Evolutionary conservation across 2,329 filamentous ascomycete genomes (phyloP).

Genomic region (Microsporum audouinii): DNA sequence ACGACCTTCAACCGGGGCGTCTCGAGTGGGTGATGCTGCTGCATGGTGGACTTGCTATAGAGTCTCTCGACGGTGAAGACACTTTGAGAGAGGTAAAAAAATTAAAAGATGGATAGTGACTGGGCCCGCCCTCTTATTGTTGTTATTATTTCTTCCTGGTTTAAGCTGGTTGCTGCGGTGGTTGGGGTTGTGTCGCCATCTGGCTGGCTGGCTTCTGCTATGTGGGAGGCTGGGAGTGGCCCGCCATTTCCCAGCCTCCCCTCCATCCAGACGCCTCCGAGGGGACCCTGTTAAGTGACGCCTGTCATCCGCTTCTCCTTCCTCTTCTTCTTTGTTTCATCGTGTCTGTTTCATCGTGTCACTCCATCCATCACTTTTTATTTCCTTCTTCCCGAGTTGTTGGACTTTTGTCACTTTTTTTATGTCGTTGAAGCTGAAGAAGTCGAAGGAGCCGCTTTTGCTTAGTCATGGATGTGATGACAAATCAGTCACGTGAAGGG

Average conservation of each 20-base stretch:
- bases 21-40: constrained; percentile 3
- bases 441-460: not conserved
- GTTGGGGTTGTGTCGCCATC: not conserved
- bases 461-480: too few species aligned
- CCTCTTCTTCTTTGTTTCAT: not conserved
- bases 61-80: not conserved
- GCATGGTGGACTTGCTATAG: not conserved
- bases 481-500: too few species aligned
- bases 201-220: not conserved
- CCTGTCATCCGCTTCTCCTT: not conserved
- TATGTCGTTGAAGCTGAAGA: not conserved
- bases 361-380: not conserved
- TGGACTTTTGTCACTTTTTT: not conserved
- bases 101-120: not conserved
- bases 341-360: not conserved
- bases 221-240: constrained; percentile 3
- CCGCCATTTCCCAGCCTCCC: not conserved
- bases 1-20: constrained; percentile 12
- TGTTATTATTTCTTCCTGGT: not conserved
- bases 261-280: too few species aligned
- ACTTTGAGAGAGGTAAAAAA: not conserved
- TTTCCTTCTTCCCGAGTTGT: not conserved
- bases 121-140: not conserved
- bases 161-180: not conserved
- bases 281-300: too few species aligned